Evolutionary conservation across 2,329 filamentous ascomycete species (phyloP).

Genomic region (Talaromyces amestolkiae): DNA sequence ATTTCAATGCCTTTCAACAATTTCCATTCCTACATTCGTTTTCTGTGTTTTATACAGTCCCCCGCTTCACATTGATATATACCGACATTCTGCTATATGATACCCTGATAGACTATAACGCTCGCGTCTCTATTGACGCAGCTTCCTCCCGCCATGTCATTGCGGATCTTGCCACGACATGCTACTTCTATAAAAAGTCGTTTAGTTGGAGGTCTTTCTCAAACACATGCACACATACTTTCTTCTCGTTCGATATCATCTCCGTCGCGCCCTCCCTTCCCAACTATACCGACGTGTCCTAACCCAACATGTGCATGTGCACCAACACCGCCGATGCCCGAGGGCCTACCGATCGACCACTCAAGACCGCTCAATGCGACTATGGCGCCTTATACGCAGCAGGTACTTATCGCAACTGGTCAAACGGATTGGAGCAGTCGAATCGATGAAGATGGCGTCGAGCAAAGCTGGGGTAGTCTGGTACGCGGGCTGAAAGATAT

Average conservation of each 20-base stretch:
- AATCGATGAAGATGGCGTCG: conserved; percentile 74
- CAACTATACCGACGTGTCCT: conserved; percentile 62
- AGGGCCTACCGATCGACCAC: conserved; percentile 71
- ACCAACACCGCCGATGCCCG: conserved; percentile 66
- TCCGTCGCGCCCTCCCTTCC: conserved; percentile 37
- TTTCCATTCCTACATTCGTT: background rate
- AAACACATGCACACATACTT: background rate
- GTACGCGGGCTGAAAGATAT: conserved; percentile 67
- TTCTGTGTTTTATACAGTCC: background rate
- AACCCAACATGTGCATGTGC: conserved; percentile 73
- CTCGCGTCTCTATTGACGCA: background rate
- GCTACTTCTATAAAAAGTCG: background rate
- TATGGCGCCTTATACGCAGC: conserved; percentile 75
- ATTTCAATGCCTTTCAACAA: background rate
- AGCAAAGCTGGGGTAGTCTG: conserved; percentile 46
- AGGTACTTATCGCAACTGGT: conserved; percentile 80
- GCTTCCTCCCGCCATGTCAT: background rate
- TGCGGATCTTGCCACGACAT: background rate
- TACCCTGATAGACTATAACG: background rate
- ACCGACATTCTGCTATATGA: background rate
- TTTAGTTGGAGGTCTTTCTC: background rate
- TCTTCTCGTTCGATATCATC: conserved; percentile 7
- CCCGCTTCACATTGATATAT: background rate
- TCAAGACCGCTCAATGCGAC: conserved; percentile 68
- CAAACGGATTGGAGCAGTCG: conserved; percentile 75